Evolutionary conservation across 768 basidiomycete genomes (phyloP).

Genomic region (Termitomyces heimii): DNA sequence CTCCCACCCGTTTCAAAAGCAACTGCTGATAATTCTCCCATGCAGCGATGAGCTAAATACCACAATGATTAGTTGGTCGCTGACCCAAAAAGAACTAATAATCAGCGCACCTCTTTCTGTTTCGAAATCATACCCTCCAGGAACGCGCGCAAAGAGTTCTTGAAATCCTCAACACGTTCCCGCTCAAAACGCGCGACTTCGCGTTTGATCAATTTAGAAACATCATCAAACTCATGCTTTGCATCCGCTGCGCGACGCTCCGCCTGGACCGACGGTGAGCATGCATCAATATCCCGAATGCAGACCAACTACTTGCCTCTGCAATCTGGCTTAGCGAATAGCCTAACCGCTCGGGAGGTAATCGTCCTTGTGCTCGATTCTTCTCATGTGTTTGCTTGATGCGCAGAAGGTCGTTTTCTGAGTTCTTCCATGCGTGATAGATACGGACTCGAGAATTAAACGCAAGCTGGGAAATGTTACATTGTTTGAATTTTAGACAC

Average conservation of each 20-base stretch:
- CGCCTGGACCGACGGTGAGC: slow-evolving; percentile 39
- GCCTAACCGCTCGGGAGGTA: slow-evolving; percentile 63
- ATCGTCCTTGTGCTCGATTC: slow-evolving; percentile 69
- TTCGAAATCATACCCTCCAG: slow-evolving; percentile 81
- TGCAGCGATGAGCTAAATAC: slow-evolving; percentile 53
- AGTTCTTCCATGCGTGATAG: slow-evolving; percentile 74
- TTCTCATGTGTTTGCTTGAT: slow-evolving; percentile 77
- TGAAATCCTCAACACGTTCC: slow-evolving; percentile 93
- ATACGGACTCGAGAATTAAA: slow-evolving; percentile 84
- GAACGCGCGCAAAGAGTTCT: slow-evolving; percentile 73
- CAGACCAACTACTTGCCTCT: slow-evolving; percentile 46
- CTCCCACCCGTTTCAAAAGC: slow-evolving; percentile 35
- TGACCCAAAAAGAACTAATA: not conserved
- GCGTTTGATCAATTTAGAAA: slow-evolving; percentile 80
- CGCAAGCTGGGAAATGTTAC: slow-evolving; percentile 50
- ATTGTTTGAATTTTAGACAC: not conserved
- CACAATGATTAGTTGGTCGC: not conserved
- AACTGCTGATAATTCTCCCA: slow-evolving; percentile 84
- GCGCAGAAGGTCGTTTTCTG: slow-evolving; percentile 70
- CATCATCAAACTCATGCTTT: slow-evolving; percentile 85
- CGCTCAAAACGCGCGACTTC: slow-evolving; percentile 91
- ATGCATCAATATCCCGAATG: not conserved
- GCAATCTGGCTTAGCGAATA: slow-evolving; percentile 74
- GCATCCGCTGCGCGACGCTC: slow-evolving; percentile 81
- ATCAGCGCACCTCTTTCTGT: slow-evolving; percentile 65